Evolutionary conservation across 345 rosid genomes (phyloP).

Genomic region (Pelargonium nanum): DNA sequence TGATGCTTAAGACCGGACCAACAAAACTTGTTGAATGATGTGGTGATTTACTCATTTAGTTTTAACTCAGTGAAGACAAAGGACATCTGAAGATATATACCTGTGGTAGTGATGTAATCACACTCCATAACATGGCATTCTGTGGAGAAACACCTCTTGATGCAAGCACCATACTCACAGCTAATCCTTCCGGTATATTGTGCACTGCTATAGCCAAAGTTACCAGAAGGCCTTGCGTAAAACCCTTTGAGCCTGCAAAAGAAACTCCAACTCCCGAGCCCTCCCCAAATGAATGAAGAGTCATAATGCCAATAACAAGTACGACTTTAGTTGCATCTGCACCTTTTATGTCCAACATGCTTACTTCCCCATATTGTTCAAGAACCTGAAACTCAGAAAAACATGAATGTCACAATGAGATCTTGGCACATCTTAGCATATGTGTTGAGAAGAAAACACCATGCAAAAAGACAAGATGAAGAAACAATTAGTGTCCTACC

Average conservation of each 20-base stretch:
- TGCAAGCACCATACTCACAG: constrained; percentile 98
- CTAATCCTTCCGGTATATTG: constrained; percentile 95
- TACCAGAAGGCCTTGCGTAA: constrained; percentile 91
- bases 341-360: constrained; percentile 96
- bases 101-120: constrained; percentile 98
- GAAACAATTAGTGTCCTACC: too few relatives aligned
- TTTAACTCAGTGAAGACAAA: not conserved
- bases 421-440: not conserved
- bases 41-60: too few relatives aligned
- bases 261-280: constrained; percentile 99
- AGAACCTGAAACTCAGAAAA: constrained; percentile 51
- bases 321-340: constrained; percentile 94
- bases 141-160: constrained; percentile 98
- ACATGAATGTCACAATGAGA: not conserved
- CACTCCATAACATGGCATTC: constrained; percentile 99
- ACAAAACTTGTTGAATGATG: too few relatives aligned
- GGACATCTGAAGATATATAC: constrained; percentile 24
- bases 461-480: not conserved
- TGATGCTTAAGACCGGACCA: too few relatives aligned
- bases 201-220: constrained; percentile 98
- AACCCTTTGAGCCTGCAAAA: constrained; percentile 94
- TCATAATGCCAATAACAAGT: constrained; percentile 95
- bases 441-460: not conserved
- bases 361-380: constrained; percentile 93
- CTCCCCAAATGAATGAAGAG: constrained; percentile 98